Evolutionary conservation across 148 eudicot species (phyloP).

Genomic region (Spergularia bocconei): DNA sequence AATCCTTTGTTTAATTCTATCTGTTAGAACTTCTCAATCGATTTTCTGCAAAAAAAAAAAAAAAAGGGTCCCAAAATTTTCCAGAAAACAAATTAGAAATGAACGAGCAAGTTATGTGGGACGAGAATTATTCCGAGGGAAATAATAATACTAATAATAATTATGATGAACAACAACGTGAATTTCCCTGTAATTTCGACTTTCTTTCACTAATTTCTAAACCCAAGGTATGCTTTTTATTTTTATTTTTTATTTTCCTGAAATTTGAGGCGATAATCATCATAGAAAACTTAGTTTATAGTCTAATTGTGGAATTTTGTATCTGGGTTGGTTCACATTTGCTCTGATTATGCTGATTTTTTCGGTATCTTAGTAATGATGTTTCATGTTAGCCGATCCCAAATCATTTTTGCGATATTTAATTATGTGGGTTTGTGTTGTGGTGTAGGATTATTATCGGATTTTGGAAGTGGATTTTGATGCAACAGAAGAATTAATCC

Average conservation of each 20-base stretch:
- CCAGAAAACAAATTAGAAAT: neutral
- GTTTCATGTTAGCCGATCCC: neutral
- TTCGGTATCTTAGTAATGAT: neutral
- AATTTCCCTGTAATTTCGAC: constrained; percentile 57
- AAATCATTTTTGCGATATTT: neutral
- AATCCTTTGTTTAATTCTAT: neutral
- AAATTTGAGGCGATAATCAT: neutral
- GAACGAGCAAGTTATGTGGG: constrained; percentile 41
- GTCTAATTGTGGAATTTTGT: neutral
- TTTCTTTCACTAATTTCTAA: constrained; percentile 53
- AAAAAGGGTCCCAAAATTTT: neutral
- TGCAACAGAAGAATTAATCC: constrained; percentile 82
- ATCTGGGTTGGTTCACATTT: neutral
- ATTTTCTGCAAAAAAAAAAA: neutral
- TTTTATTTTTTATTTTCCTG: neutral
- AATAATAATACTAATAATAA: constrained; percentile 15
- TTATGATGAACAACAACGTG: constrained; percentile 29
- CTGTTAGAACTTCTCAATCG: neutral
- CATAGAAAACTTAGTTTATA: neutral
- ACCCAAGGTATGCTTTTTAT: constrained; percentile 71
- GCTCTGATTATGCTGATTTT: neutral
- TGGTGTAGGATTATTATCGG: constrained; percentile 73
- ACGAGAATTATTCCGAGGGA: constrained; percentile 33
- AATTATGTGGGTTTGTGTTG: neutral
- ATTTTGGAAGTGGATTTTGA: constrained; percentile 84